Base-by-base conservation (phyloP, 1,284 basidiomycete species). In the Tetrapyrgos nigripes region DNA sequence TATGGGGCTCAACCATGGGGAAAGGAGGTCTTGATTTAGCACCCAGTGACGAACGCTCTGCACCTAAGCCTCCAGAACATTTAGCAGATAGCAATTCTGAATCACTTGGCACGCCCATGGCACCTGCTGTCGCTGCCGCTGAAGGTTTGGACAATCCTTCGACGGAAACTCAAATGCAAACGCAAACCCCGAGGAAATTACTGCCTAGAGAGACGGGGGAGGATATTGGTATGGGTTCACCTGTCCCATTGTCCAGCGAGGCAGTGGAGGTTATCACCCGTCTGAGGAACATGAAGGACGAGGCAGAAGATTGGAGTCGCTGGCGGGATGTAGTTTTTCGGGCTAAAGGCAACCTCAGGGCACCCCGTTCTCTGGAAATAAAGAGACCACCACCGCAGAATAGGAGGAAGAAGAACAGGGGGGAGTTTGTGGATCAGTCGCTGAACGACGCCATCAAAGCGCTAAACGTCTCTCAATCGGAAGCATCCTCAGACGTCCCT, bases 261-360 rank as follows among this genome's bases (percentile, higher is more conserved):
- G 93, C 93, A 10, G 89, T 94, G n/a, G 83, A 82, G 4, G 82
- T 97, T 21, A 97, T 98, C 62, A 90, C 87, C 3, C 82, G 84
- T n/a, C 73, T 98, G 62, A 83, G 96, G 57, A 91, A 92, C 69
- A 89, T 91, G 85, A 94, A 96, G 86, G 95, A 98, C 72, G 92
- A 94, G 76, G 85, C 89, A 59, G 96, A 98, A 69, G 94, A 96
- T 66, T 97, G 93, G 92, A 87, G 93, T 56, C 84, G 93, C 52
- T 94, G 91, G 91, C 83, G 92, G 23, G 93, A 96, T 68, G 88
- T 93, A 40, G 83, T 93, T 8, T 94, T 92, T 73, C 83, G 84
- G 1, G 87, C 87, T 8, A 93, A 90, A 74, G 85, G 85, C 9
- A 74, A 77, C 43, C 71, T 90, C 54, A 28, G 53, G 24, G 73